These are phyloP conservation scores for Candida chilensis DNA, from an alignment of 805 yeast species.

Conservation along the genomic window DNA sequence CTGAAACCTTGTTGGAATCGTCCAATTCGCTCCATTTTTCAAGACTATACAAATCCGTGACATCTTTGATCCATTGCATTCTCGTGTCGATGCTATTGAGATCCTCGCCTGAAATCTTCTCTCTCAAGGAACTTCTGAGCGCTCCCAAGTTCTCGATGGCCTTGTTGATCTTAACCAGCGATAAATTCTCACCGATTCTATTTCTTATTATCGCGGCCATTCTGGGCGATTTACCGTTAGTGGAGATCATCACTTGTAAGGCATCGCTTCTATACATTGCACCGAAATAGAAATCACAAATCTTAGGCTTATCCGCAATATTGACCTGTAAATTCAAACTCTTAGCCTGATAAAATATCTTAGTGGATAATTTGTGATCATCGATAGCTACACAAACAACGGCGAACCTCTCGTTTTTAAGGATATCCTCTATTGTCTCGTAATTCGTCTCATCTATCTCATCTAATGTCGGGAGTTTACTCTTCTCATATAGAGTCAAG, in stretches of 20 bases:
- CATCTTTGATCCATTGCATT: constrained; percentile 62
- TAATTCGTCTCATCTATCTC: constrained; percentile 16
- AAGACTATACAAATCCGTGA: constrained; percentile 53
- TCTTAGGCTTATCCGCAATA: constrained; percentile 77
- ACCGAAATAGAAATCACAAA: constrained; percentile 84
- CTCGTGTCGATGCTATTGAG: constrained; percentile 43
- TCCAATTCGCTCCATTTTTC: constrained; percentile 48
- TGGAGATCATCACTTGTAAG: constrained; percentile 72
- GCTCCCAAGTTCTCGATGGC: constrained; percentile 56
- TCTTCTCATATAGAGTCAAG: constrained; percentile 36
- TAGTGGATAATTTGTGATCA: constrained; percentile 50
- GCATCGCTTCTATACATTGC: constrained; percentile 66
- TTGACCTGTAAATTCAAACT: constrained; percentile 50
- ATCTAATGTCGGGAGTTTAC: constrained; percentile 3
- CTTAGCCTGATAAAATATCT: constrained; percentile 44
- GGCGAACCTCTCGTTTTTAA: constrained; percentile 37
- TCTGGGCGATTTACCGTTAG: constrained; percentile 78
- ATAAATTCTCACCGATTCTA: constrained; percentile 41
- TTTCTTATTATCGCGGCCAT: constrained; percentile 46
- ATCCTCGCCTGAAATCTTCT: constrained; percentile 33
- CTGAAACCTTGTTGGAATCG: constrained; percentile 20
- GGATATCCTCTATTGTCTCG: constrained; percentile 18
- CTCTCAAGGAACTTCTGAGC: constrained; percentile 42
- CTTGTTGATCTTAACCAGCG: constrained; percentile 36
- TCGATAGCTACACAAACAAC: constrained; percentile 70